Evolutionary conservation across 2,329 filamentous ascomycete genomes (phyloP), one percentile per base, ranked within the genome.

Genomic region (Aotearoamyces nothofagi): DNA sequence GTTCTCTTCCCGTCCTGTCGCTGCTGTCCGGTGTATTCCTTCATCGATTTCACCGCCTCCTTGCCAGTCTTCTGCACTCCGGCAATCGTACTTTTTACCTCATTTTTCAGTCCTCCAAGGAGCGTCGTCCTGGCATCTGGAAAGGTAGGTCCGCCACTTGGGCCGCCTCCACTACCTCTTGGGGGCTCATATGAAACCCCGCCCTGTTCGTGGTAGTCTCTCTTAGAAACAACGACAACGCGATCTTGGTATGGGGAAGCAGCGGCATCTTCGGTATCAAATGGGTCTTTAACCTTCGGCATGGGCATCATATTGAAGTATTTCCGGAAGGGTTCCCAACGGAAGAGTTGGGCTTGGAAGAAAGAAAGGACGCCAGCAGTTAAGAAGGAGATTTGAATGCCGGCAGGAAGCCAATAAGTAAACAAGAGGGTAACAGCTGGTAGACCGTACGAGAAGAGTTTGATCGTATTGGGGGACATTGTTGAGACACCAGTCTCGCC

Each of bases 331-430:
- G 41, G 43, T 4, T 44, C 34, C 26, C 50, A 50, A 36, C 55
- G 53, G 35, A 69, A 51, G 3, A 64, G 29, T 26, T 47, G 49
- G 4, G 58, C 44, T 50, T 74, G 68, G 12, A 44, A 2, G 19
- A 38, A 47, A 24, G 57, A 54, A 9, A 56, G 34, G 4, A 49
- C 1, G 29, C 50, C 48, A 3, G 60, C 53, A 9, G 53, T 38
- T 29, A 65, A 49, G 53, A 82, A 78, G 54, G 69, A 77, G 16
- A 79, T 44, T 44, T 78, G 72, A 3, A 79, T 49, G 12, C 57
- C 60, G 14, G 66, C 47, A 13, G 52, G 51, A 25, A 61, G 43
- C 37, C 51, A 53, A 9, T 54, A 42, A 29, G 70, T 72, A 44
- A 78, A 56, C 4, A 54, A 2, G 16, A 68, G 51, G 5, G 67